A percentile compares a stretch with the other conserved stretches of the same genome.
phyloP scores from a whole-genome alignment of 805 yeast genomes.

The Ogataea sp. region DNA sequence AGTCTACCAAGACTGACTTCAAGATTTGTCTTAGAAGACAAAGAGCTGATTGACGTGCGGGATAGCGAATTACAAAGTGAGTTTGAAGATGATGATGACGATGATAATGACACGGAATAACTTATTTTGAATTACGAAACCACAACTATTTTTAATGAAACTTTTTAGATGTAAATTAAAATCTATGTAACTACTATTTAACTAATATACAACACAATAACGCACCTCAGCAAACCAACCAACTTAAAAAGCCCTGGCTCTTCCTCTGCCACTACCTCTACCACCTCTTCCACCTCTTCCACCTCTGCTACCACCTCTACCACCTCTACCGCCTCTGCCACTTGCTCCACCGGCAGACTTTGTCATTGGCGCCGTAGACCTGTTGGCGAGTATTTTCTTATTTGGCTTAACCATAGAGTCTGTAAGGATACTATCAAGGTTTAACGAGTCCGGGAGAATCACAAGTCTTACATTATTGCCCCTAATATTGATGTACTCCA shows the following conservation, averaged over 20 bases:
- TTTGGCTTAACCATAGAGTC: slow-evolving; percentile 36
- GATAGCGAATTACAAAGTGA: slow-evolving; percentile 27
- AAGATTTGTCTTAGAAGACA: slow-evolving; percentile 33
- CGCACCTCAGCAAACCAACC: background rate
- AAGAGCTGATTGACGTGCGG: slow-evolving; percentile 31
- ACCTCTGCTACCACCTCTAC: slow-evolving; percentile 17
- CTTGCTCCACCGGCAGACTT: slow-evolving; percentile 1
- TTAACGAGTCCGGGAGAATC: slow-evolving; percentile 77
- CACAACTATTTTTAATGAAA: too few species aligned
- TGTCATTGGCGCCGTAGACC: background rate
- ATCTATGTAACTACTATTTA: too few species aligned
- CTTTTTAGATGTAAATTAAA: too few species aligned
- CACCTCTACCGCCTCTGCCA: slow-evolving; percentile 12
- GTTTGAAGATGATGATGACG: slow-evolving; percentile 21
- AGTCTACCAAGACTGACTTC: slow-evolving; percentile 56
- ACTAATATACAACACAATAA: background rate
- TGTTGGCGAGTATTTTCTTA: slow-evolving; percentile 35
- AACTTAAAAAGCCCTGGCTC: slow-evolving; percentile 1
- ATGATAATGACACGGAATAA: too few species aligned
- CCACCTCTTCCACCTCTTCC: slow-evolving; percentile 13
- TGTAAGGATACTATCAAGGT: slow-evolving; percentile 55
- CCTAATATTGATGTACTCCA: slow-evolving; percentile 77
- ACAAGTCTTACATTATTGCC: slow-evolving; percentile 86
- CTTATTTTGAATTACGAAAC: too few species aligned
- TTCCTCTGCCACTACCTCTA: slow-evolving; percentile 1